Evolutionary conservation across 768 basidiomycete species (phyloP).

Genomic region (Cubamyces lactineus): DNA sequence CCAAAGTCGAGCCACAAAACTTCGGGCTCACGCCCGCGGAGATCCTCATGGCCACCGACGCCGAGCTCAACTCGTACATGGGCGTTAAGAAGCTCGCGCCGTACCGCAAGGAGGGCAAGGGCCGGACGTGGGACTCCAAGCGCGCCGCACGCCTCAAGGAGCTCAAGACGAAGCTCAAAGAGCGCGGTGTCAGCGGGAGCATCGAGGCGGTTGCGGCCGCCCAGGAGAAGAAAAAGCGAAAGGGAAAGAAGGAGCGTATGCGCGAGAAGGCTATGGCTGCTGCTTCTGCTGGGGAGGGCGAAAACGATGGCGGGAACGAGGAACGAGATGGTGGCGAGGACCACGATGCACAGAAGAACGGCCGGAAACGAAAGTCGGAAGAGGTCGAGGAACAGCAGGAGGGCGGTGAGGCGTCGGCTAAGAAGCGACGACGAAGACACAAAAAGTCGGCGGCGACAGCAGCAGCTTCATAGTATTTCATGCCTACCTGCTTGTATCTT

Average conservation of each 20-base stretch:
- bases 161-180: conserved; percentile 63
- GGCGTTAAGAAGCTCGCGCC: conserved; percentile 90
- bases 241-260: conserved; percentile 71
- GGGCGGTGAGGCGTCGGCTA: conserved; percentile 29
- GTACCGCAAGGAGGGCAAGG: conserved; percentile 62
- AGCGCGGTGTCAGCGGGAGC: conserved; percentile 38
- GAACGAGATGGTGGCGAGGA: conserved; percentile 14
- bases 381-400: conserved; percentile 22
- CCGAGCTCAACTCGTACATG: conserved; percentile 91
- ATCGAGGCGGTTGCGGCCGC: conserved; percentile 26
- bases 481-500: background rate
- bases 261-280: conserved; percentile 46
- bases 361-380: conserved; percentile 44
- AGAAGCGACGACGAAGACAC: conserved; percentile 47
- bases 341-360: conserved; percentile 43
- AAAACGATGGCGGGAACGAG: conserved; percentile 55
- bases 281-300: conserved; percentile 30
- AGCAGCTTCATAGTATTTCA: background rate
- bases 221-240: conserved; percentile 56
- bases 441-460: conserved; percentile 33
- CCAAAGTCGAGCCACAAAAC: conserved; percentile 59
- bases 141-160: conserved; percentile 71
- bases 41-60: conserved; percentile 88
- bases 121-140: conserved; percentile 62
- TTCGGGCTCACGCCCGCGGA: conserved; percentile 82